Evolutionary conservation across 768 basidiomycete genomes (phyloP).

Genomic region (Auricularia auricula-judae): DNA sequence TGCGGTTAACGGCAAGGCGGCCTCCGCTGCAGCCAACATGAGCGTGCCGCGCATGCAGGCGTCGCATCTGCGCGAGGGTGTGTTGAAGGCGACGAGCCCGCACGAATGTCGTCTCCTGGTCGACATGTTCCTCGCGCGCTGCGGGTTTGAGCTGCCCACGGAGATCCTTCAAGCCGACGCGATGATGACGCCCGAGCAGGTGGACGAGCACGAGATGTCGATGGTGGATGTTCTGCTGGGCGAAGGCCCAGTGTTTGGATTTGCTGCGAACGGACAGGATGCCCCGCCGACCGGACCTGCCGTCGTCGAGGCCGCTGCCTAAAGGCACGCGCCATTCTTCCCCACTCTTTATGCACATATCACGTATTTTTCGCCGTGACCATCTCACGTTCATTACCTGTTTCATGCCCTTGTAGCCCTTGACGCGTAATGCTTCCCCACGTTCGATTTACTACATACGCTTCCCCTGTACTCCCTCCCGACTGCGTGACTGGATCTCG

Average conservation of each 20-base stretch:
- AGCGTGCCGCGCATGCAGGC: slow-evolving; percentile 12
- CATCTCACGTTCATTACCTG: neutral
- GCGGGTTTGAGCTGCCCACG: slow-evolving; percentile 31
- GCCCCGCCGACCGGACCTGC: neutral
- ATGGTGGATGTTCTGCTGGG: slow-evolving; percentile 9
- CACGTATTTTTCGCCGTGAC: neutral
- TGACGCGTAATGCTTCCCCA: neutral
- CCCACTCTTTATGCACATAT: no score
- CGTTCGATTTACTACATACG: no score
- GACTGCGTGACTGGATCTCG: no score
- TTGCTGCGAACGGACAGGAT: neutral
- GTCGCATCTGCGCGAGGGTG: slow-evolving; percentile 54
- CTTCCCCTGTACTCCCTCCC: no score
- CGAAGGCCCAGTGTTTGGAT: slow-evolving; percentile 2
- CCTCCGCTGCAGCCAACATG: neutral
- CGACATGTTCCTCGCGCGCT: slow-evolving; percentile 67
- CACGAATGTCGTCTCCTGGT: slow-evolving; percentile 80
- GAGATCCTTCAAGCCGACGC: neutral
- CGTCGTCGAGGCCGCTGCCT: neutral
- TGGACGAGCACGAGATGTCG: slow-evolving; percentile 1
- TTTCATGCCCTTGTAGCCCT: neutral
- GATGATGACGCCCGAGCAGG: neutral
- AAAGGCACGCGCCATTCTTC: neutral
- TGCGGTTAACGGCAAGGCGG: neutral
- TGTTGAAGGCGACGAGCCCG: slow-evolving; percentile 58